Evolutionary conservation across 345 rosid genomes (phyloP), one percentile per base, ranked within the genome.

Genomic region (Citrus australasica): DNA sequence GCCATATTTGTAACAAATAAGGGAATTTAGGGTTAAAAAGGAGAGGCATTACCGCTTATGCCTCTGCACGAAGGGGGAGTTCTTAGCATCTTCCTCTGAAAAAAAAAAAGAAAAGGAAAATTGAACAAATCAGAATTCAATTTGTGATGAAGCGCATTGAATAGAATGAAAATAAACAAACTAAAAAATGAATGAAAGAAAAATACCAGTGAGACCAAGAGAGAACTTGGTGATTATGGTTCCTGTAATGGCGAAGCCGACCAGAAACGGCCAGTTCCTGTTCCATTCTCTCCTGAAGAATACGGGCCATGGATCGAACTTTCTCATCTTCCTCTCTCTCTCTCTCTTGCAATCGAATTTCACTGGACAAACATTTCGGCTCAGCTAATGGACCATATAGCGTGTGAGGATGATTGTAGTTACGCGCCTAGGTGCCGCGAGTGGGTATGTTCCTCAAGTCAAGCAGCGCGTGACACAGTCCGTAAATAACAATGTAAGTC

Each of bases 51-150:
- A 92, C 98, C 84, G 89, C 78, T 83, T 92, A 85, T 95, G 98
- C 85, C 88, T 88, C 86, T 92, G 95, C 56, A 87, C 98, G 77
- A 95, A 95, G 9, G 83, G 84, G 1, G 98, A 95, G 40, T 92
- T 90, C 84, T 95, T 93, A 4, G 94, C 97, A 70, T 95, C 95
- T 76, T 93, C 98, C 88, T 95, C 98, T 95, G 88, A 60, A 82
- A 55, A 10, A 2, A 9, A 27, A 4, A 17, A 1, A 17, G 19
- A 21, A 53, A 27, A 19, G 37, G 37, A 35, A 35, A 35, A 35
- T 9, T 2, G n/a, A 61, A 0, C 24, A 40, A 74, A 74, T 61
- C 21, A 16, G 69, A 3, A 25, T 42, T 19, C n/a, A 37, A 74
- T 46, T 27, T 61, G 4, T 38, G 56, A 61, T 25, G 27, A 3